Base-by-base conservation (phyloP, 2,329 filamentous ascomycete genomes). In the Alternaria triticimaculans region DNA sequence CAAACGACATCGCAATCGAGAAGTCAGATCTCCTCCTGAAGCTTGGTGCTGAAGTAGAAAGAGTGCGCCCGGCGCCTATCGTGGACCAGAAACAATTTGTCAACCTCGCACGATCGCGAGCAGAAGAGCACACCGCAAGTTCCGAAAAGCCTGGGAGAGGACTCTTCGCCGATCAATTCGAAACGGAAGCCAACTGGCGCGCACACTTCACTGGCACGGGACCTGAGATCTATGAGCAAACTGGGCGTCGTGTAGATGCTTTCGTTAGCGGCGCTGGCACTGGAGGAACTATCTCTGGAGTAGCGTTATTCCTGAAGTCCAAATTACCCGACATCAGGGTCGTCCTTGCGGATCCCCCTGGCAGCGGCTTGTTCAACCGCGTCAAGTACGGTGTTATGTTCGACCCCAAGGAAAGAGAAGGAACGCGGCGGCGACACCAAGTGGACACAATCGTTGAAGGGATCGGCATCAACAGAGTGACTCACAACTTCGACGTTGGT, bases 401-500 rank as follows among this genome's bases (percentile, higher is more conserved):
- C 81, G 92, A 94, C 63, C 75, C 87, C 1, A 96, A 92, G 28
- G 96, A 99, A 82, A 88, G 87, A 68, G 96, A 99, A 84, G 96
- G 96, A 5, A 98, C 95, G 12, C 86, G 96, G 14, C 87, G 96
- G 53, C 86, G 96, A 63, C 90, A 92, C 73, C 96, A 99, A 81
- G 93, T 99, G 56, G 96, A 99, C 82, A 94, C 91, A 5, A 93
- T 99, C 68, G 93, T 99, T 26, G 96, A 99, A 81, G 96, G 96
- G 2, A 93, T 99, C 68, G 96, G 96, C 2, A 92, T 98, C 80
- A 99, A 97, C 78, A 90, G 96, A 3, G 86, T 97, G n/a, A 99
- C 96, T 1, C 87, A 89, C 57, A 99, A 98, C 79, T 96, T 99
- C 68, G 92, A 97, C 77, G 90, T 90, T 26, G 96, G 95, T 0